These are phyloP conservation scores for Cyclotella baltica DNA, from an alignment of 108 stramenopile species.

Conservation along the genomic window DNA sequence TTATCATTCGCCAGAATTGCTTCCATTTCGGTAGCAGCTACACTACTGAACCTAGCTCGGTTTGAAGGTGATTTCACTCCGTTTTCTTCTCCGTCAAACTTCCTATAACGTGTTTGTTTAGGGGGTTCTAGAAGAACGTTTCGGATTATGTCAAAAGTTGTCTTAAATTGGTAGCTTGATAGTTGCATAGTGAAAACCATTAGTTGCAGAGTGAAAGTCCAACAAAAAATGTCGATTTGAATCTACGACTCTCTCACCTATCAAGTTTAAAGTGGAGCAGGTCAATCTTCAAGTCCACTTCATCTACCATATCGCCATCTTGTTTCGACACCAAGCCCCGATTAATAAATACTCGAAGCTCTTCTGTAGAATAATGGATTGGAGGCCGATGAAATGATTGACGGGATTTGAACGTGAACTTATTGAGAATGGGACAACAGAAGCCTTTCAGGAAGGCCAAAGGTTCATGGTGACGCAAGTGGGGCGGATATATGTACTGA, in stretches of 20 bases:
- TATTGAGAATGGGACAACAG: conserved; percentile 46
- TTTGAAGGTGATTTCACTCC: conserved; percentile 1
- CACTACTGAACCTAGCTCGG: conserved; percentile 30
- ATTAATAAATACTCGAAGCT: conserved; percentile 40
- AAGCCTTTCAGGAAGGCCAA: conserved; percentile 44
- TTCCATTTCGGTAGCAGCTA: conserved; percentile 53
- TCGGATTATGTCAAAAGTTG: conserved; percentile 55
- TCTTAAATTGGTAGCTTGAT: conserved; percentile 52
- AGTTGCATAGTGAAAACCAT: not conserved
- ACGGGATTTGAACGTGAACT: conserved; percentile 57
- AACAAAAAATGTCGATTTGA: no score
- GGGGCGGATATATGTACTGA: conserved; percentile 28
- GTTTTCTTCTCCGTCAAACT: conserved; percentile 19
- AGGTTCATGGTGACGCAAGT: conserved; percentile 52
- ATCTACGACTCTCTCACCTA: conserved; percentile 5
- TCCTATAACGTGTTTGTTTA: conserved; percentile 39
- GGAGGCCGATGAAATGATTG: conserved; percentile 58
- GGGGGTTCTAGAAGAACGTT: conserved; percentile 56
- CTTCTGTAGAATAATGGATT: conserved; percentile 49
- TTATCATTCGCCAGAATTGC: conserved; percentile 21
- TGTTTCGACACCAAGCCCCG: conserved; percentile 43
- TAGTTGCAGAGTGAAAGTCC: not conserved
- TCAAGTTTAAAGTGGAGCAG: conserved; percentile 48
- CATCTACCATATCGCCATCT: conserved; percentile 37
- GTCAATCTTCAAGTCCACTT: conserved; percentile 56